phyloP scores from a whole-genome alignment of 345 rosid genomes.

The Clausena lansium region DNA sequence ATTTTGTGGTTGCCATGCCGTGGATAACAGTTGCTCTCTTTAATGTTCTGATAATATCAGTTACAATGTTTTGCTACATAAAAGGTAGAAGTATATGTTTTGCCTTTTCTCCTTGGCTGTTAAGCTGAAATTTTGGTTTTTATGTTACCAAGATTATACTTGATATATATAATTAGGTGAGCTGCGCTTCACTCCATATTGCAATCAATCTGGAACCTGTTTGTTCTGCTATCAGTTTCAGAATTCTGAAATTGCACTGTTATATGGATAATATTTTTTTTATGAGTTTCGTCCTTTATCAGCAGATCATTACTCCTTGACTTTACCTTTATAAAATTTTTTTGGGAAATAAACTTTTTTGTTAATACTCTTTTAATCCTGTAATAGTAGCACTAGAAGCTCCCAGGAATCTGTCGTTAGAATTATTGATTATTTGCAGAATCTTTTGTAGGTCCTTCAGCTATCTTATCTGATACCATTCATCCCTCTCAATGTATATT shows the following conservation, averaged over 20 bases:
- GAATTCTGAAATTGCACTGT: not conserved
- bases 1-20: constrained; percentile 95
- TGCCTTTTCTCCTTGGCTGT: not conserved
- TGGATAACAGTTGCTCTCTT: constrained; percentile 91
- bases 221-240: not conserved
- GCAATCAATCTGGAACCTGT: not conserved
- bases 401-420: not conserved
- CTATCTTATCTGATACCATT: not conserved
- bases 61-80: constrained; percentile 78
- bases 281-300: not conserved
- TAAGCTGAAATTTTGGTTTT: not conserved
- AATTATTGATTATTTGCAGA: not conserved
- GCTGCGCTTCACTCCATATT: not conserved
- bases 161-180: not conserved
- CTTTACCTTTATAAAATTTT: not conserved
- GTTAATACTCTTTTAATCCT: not conserved
- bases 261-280: not conserved
- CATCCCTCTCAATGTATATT: not conserved
- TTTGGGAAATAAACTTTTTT: not conserved
- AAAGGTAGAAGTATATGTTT: constrained; percentile 53
- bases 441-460: not conserved
- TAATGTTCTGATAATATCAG: constrained; percentile 73
- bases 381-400: not conserved
- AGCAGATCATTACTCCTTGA: not conserved
- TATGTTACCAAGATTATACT: not conserved